phyloP scores from a whole-genome alignment of 2,329 filamentous ascomycete genomes.

The Mollisiaceae sp. region DNA sequence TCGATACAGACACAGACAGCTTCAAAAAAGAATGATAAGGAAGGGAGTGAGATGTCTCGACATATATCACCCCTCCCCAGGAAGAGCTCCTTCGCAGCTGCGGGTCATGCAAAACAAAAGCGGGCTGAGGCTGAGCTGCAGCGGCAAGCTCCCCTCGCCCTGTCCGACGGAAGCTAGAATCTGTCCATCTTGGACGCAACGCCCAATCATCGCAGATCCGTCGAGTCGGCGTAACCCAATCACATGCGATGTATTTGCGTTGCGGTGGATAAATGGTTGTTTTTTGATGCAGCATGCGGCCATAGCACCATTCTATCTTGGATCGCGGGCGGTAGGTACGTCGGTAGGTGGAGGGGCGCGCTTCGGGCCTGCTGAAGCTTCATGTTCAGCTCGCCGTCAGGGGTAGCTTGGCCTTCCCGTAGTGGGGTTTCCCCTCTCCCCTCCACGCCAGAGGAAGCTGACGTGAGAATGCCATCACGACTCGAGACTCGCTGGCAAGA shows the following conservation, averaged over 20 bases:
- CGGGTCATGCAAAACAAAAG: neutral
- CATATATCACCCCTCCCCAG: neutral
- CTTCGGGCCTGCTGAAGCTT: slow-evolving; percentile 4
- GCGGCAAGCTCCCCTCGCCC: neutral
- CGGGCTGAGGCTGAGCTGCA: slow-evolving; percentile 12
- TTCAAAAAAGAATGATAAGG: neutral
- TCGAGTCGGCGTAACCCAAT: neutral
- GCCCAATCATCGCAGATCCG: neutral
- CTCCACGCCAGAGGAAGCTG: neutral
- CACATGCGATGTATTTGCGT: neutral
- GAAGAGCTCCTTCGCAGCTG: neutral
- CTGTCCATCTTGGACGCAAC: neutral
- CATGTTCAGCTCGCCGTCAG: neutral
- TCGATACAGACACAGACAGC: neutral
- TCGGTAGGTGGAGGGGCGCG: neutral
- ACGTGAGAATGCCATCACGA: slow-evolving; percentile 10
- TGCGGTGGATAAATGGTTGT: slow-evolving; percentile 5
- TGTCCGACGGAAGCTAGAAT: neutral
- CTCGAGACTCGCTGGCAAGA: neutral
- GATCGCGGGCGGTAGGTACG: neutral
- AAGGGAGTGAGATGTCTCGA: neutral
- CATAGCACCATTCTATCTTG: neutral
- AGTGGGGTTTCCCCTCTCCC: slow-evolving; percentile 1
- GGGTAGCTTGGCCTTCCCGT: neutral
- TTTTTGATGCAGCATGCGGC: neutral